phyloP scores from a whole-genome alignment of 352 stramenopile species.

The Phytopythium ostracodes region DNA sequence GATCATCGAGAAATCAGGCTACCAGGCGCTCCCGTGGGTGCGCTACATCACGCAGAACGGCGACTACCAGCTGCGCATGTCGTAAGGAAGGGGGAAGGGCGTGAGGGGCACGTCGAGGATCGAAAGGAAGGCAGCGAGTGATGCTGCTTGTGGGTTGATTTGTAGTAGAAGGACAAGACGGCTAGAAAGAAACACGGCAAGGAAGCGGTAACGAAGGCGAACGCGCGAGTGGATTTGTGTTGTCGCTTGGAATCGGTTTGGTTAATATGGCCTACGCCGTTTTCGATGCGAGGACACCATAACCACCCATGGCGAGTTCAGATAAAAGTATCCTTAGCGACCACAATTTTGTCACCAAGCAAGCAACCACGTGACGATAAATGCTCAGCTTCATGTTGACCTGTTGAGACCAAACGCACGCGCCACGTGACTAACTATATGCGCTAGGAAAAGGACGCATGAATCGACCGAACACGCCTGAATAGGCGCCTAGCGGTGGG shows the following conservation, averaged over 20 bases:
- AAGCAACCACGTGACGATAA: too few species aligned
- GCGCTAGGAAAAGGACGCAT: background rate
- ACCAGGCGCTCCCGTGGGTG: slow-evolving; percentile 99
- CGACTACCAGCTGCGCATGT: slow-evolving; percentile 99
- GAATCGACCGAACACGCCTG: background rate
- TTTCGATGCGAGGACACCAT: background rate
- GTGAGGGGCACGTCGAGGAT: background rate
- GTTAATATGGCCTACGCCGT: background rate
- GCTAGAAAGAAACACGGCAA: background rate
- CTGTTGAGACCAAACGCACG: background rate
- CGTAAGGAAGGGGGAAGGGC: slow-evolving; percentile 40
- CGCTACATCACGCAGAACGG: slow-evolving; percentile 99
- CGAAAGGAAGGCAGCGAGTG: background rate
- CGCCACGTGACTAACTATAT: background rate
- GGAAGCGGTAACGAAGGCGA: background rate
- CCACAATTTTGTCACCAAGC: background rate
- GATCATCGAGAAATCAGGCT: slow-evolving; percentile 99
- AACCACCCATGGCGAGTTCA: background rate
- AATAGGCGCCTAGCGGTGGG: slow-evolving; percentile 47
- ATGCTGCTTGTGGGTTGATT: background rate
- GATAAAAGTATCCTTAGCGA: background rate
- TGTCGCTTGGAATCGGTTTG: background rate
- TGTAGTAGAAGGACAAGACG: background rate
- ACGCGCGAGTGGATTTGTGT: background rate
- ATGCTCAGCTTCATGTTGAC: too few species aligned